Evolutionary conservation across 192 early-diverging fungal genomes (phyloP).

Genomic region (Lobosporangium transversale): DNA sequence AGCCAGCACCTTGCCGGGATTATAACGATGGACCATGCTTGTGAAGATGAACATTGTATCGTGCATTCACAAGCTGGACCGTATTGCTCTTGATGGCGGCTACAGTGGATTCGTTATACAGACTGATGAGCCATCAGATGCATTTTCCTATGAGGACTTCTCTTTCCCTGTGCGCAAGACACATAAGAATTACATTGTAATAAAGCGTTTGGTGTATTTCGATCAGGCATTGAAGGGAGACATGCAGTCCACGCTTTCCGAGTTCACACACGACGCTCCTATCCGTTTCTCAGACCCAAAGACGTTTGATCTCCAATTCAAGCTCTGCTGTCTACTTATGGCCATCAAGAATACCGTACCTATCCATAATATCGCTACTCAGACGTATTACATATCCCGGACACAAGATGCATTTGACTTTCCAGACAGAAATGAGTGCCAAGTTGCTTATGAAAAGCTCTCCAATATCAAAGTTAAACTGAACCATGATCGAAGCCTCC

Average conservation of each 20-base stretch:
- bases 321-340: background rate
- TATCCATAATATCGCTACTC: background rate
- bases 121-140: constrained; percentile 1
- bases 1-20: background rate
- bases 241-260: background rate
- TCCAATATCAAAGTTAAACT: too few species aligned
- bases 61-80: constrained; percentile 14
- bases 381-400: too few species aligned
- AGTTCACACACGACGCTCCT: too few species aligned
- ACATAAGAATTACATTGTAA: constrained; percentile 7
- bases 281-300: too few species aligned
- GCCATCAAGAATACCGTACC: background rate
- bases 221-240: constrained; percentile 6
- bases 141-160: constrained; percentile 14
- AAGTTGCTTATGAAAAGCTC: constrained; percentile 10
- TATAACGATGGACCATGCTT: constrained; percentile 6
- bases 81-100: constrained; percentile 13
- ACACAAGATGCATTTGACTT: too few species aligned
- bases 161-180: constrained; percentile 16
- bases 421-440: background rate
- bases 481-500: background rate
- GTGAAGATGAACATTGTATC: constrained; percentile 3
- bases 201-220: constrained; percentile 11
- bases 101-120: constrained; percentile 7
- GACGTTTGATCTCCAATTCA: too few species aligned